Base-by-base conservation (phyloP, 805 yeast genomes). In the Yarrowia osloensis region DNA sequence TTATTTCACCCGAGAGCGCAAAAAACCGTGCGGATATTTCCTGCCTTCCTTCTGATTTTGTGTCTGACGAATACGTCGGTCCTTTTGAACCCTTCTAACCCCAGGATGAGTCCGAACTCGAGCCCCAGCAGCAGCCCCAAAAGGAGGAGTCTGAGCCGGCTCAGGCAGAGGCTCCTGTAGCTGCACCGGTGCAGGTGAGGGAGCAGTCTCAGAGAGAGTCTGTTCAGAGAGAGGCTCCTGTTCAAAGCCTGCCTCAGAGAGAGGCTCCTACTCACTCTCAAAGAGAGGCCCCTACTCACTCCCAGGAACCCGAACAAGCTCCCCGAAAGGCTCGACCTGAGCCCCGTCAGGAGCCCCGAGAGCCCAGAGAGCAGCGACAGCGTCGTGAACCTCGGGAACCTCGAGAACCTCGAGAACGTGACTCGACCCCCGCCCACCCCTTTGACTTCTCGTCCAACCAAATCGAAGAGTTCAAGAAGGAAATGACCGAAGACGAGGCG, bases 21-120 rank as follows among this genome's bases (percentile, higher is more conserved):
- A 76, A 69, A 73, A 68, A 69, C 73, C 76, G 68, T 76, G 79
- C 74, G 72, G 79, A 75, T 65, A 73, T 67, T 69, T 70, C 79
- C 78, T 79, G 81, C 81, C 81, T 79, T 79, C 82, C 81, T 79
- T 77, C 81, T 79, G 81, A 79, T 46, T 21, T 24, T 49, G 37
- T 54, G 29, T 6, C 29, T 8, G 31, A 17, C 22, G 21, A 13
- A 3, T n/a, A 31, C 21, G 15, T n/a, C 13, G 12, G 31, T 26
- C 21, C 28, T 49, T 8, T 19, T 4, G 15, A 21, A n/a, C 57
- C 44, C 15, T 22, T 35, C 59, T 54, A 40, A 57, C 42, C 42
- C 37, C 39, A 57, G 65, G 65, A 57, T 39, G 65, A 57, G 22
- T 39, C 49, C 44, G 61, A 54, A 37, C 61, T 54, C 42, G 65